Base-by-base conservation (phyloP, 345 rosid species). In the Citropsis articulata region DNA sequence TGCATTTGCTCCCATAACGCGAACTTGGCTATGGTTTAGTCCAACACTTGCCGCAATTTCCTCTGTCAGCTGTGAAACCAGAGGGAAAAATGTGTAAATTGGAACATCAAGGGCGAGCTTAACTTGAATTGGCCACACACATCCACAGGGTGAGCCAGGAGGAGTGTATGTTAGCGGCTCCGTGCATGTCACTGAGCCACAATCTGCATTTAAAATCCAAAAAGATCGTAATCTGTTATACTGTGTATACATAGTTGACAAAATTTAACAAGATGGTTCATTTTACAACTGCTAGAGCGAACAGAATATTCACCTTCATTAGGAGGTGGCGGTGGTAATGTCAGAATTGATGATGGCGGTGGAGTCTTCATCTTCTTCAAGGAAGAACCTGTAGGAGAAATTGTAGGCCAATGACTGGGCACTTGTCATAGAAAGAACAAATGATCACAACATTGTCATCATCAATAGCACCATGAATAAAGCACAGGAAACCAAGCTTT, bases 41-140 rank as follows among this genome's bases (percentile, higher is more conserved):
- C 81, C 77, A 55, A 88, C 67, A 75, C 87, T 83, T 0, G 83
- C 83, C 2, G 92, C 83, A 40, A 90, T 88, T 76, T 90, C 96
- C 63, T 81, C 69, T 45, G 92, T 90, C 70, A 91, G 85, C 81
- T 90, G 87, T 30, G 93, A 80, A 55, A 90, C 93, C 85, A 85
- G 53, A 67, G 92, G 89, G 73, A 91, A 91, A 87, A 91, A 86
- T 16, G 88, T 83, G 81, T 90, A 81, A 72, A 90, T 84, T 0
- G 91, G 79, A 19, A 90, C 80, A 35, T 79, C 85, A 21, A 91
- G 89, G 16, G 53, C 78, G 66, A 91, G 89, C 86, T 91, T 85
- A 67, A 91, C 91, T 85, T 89, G 93, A 77, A 91, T 86, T 24
- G 96, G 96, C 88, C 82, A 81, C 65, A 91, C 91, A 60, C 93